phyloP scores from a whole-genome alignment of 805 yeast species.

The Barnettozyma californica region DNA sequence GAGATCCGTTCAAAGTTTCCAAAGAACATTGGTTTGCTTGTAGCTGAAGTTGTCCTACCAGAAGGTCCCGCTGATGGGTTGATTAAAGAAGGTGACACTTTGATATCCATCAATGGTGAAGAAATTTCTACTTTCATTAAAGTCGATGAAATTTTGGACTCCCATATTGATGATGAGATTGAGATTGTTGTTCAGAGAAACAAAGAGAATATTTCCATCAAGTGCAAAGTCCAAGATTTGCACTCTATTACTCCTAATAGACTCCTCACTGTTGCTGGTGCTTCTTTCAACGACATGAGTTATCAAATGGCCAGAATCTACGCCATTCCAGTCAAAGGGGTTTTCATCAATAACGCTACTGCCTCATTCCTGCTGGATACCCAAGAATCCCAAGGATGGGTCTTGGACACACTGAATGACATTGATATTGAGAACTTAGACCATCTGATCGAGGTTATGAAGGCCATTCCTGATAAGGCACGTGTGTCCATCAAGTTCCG shows the following conservation, averaged over 20 bases:
- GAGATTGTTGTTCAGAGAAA: conserved; percentile 66
- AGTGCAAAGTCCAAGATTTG: conserved; percentile 62
- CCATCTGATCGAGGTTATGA: conserved; percentile 73
- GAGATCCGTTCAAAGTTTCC: conserved; percentile 67
- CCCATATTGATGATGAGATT: conserved; percentile 53
- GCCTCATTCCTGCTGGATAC: conserved; percentile 65
- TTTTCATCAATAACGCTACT: conserved; percentile 69
- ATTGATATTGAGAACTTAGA: conserved; percentile 69
- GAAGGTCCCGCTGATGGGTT: conserved; percentile 76
- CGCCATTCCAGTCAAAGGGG: conserved; percentile 82
- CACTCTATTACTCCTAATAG: conserved; percentile 80
- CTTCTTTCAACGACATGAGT: conserved; percentile 77
- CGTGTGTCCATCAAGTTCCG: conserved; percentile 68
- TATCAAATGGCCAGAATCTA: conserved; percentile 85
- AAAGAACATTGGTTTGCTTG: conserved; percentile 69
- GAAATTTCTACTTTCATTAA: conserved; percentile 64
- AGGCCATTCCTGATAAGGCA: conserved; percentile 66
- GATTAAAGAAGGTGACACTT: conserved; percentile 80
- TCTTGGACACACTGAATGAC: conserved; percentile 73
- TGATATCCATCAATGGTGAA: conserved; percentile 65
- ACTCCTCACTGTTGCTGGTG: conserved; percentile 80
- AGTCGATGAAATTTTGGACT: conserved; percentile 81
- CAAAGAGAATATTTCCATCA: conserved; percentile 49
- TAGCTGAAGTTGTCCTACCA: conserved; percentile 76
- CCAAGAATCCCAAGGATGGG: conserved; percentile 69